phyloP scores from a whole-genome alignment of 805 yeast genomes.

The Candida coquimbonensis region DNA sequence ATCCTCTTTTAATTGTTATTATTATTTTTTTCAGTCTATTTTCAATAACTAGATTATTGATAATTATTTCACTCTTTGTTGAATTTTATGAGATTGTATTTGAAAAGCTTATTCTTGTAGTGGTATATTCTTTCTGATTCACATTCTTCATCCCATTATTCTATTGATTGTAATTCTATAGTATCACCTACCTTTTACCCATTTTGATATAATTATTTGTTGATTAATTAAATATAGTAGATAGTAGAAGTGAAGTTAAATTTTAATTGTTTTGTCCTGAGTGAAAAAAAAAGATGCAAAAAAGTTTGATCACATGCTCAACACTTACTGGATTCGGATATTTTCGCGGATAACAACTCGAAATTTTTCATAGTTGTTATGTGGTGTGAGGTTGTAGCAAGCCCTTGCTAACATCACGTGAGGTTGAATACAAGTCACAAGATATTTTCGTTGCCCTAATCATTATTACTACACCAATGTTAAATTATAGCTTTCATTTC shows the following conservation, averaged over 20 bases:
- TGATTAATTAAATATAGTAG: constrained; percentile 2
- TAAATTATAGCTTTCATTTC: neutral
- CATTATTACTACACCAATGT: neutral
- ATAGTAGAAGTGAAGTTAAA: neutral
- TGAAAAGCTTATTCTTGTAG: too few relatives aligned
- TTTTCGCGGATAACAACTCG: neutral
- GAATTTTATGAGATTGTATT: too few relatives aligned
- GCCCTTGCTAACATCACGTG: neutral
- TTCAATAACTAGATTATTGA: too few relatives aligned
- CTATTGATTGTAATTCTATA: neutral
- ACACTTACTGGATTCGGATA: neutral
- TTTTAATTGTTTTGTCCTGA: neutral
- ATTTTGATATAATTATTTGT: constrained; percentile 16
- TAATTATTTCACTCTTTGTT: too few relatives aligned
- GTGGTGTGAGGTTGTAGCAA: neutral
- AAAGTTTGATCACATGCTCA: constrained; percentile 11
- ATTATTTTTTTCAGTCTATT: too few relatives aligned
- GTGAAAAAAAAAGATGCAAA: constrained; percentile 5
- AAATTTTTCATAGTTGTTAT: neutral
- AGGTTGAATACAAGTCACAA: too few relatives aligned
- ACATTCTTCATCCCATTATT: neutral
- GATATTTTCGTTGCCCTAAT: neutral
- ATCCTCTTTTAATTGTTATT: too few relatives aligned
- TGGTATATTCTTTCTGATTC: too few relatives aligned
- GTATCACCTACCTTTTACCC: constrained; percentile 24